Base-by-base conservation (phyloP, 2,329 filamentous ascomycete species). In the Monosporascus sp. region DNA sequence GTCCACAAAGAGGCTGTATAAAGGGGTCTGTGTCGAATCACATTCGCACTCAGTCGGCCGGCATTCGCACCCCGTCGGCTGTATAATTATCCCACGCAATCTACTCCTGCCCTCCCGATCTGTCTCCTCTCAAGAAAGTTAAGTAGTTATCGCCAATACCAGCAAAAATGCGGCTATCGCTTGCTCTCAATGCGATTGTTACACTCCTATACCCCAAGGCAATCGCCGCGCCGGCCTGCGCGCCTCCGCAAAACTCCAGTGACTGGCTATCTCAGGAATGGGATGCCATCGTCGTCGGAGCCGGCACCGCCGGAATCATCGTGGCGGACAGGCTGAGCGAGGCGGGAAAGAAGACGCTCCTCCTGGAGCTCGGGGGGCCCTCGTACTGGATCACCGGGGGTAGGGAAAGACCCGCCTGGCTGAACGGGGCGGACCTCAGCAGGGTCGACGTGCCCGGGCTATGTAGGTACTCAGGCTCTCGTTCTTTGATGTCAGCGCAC, bases 371-470 rank as follows among this genome's bases (percentile, higher is more conserved):
- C 53, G 79, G 79, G 16, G 78, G 76, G 2, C 65, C 71, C 37
- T 81, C 77, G 7, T 78, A 80, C 53, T 74, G 73, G 38, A 62
- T 78, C 34, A 76, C 73, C 1, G 77, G 77, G 24, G 76, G 76
- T 17, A 72, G 60, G n/a, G 75, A 72, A 55, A 70, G 67, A 59
- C 79, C 79, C 1, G 64, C 58, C 14, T 81, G 78, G 79, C 66
- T 82, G 19, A 60, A 71, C 11, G 72, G 71, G 11, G 78, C 76
- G 26, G 64, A 73, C 3, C 63, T 82, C 11, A 77, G 74, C 53
- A 73, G 78, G 43, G 78, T 81, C 7, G 78, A 82, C 53, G 77
- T 81, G 0, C 78, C 78, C 3, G 79, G 79, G 11, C 65, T 81
- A 2, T 78, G 73, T 69, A 64, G 64, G 61, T 65, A 40, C 49